phyloP scores from a whole-genome alignment of 164 flowering plant genomes.

The Liriodendron chinense region DNA sequence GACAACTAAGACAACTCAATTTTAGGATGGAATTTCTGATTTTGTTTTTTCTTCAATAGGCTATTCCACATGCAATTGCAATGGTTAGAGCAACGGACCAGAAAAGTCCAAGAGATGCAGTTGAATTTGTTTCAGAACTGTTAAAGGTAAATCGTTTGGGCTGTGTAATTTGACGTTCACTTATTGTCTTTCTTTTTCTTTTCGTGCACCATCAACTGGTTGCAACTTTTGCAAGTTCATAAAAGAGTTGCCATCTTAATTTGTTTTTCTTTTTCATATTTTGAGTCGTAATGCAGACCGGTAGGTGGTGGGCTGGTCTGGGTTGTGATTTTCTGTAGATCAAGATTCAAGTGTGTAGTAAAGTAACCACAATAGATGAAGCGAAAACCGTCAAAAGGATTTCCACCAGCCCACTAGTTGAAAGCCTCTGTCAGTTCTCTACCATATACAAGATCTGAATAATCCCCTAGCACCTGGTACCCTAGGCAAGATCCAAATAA shows the following conservation, averaged over 20 bases:
- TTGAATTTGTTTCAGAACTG: conserved; percentile 86
- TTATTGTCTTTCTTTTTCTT: background rate
- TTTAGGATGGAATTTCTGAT: background rate
- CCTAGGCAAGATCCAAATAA: no score
- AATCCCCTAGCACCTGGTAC: no score
- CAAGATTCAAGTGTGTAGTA: no score
- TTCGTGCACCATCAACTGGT: background rate
- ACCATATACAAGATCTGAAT: no score
- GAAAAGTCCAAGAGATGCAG: conserved; percentile 96
- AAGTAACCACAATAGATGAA: no score
- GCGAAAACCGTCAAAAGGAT: no score
- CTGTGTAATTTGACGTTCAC: background rate
- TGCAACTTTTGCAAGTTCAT: background rate
- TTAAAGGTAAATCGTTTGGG: conserved; percentile 54
- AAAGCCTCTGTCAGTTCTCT: no score
- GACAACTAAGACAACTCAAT: background rate
- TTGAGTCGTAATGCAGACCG: background rate
- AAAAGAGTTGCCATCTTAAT: background rate
- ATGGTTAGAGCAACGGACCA: conserved; percentile 71
- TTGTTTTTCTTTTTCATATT: background rate
- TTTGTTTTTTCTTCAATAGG: conserved; percentile 31
- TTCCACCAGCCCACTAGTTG: no score
- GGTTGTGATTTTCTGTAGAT: no score
- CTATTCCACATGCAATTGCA: conserved; percentile 90
- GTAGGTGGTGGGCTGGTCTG: no score